These are phyloP conservation scores for Pancytospora philotis DNA, from an alignment of 371 early-diverging fungal genomes.

Conservation along the genomic window DNA sequence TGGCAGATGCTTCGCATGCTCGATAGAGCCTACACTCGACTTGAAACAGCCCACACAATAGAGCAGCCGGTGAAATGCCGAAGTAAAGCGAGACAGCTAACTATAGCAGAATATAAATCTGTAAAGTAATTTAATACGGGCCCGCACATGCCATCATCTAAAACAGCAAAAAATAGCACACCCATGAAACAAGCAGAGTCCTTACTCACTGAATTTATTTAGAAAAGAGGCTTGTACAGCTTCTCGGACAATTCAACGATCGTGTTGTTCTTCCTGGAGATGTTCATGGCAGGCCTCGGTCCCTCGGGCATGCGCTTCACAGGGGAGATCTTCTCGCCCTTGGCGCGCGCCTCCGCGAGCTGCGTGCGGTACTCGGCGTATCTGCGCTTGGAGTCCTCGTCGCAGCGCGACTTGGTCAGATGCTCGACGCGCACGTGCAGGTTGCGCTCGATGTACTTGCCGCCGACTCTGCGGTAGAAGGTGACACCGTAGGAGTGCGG, in stretches of 20 bases:
- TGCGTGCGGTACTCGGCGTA: slow-evolving; percentile 78
- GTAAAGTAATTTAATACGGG: too few relatives aligned
- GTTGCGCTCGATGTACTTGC: slow-evolving; percentile 90
- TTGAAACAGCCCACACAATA: too few relatives aligned
- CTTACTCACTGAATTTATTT: not conserved
- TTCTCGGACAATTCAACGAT: slow-evolving; percentile 48
- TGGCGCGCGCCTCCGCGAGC: slow-evolving; percentile 67
- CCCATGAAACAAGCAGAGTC: not conserved
- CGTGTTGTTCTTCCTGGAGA: slow-evolving; percentile 68
- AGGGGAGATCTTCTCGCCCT: slow-evolving; percentile 63
- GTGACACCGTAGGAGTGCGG: slow-evolving; percentile 78
- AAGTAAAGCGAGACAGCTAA: too few relatives aligned
- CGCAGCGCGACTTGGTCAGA: slow-evolving; percentile 96
- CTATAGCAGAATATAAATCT: too few relatives aligned
- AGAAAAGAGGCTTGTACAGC: slow-evolving; percentile 3
- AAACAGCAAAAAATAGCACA: slow-evolving; percentile 1
- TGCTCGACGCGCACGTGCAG: slow-evolving; percentile 96
- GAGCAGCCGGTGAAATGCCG: too few relatives aligned
- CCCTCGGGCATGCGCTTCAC: slow-evolving; percentile 81
- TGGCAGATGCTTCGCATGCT: too few relatives aligned
- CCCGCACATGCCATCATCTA: too few relatives aligned
- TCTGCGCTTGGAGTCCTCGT: slow-evolving; percentile 88
- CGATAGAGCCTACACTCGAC: too few relatives aligned
- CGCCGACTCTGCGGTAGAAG: slow-evolving; percentile 88
- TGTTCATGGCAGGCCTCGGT: slow-evolving; percentile 71